phyloP scores from a whole-genome alignment of 768 basidiomycete species.

The Podaxis pistillaris region DNA sequence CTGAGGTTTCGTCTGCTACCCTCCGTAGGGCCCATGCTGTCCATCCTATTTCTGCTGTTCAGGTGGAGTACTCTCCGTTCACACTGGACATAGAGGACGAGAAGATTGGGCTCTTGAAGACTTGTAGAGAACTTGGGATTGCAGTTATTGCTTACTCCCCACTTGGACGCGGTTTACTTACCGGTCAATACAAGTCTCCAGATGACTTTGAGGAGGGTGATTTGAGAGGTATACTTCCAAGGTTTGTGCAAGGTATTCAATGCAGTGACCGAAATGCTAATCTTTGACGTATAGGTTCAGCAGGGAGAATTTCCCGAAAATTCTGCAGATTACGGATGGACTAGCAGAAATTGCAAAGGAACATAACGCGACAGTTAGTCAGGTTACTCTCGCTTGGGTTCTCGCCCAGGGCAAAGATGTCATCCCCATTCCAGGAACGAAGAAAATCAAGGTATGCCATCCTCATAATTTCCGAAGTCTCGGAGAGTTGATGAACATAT shows the following conservation, averaged over 20 bases:
- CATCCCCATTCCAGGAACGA: constrained; percentile 50
- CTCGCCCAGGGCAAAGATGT: constrained; percentile 46
- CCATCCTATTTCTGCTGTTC: constrained; percentile 48
- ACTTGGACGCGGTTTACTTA: constrained; percentile 51
- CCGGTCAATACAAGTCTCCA: constrained; percentile 38
- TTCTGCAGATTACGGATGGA: constrained; percentile 40
- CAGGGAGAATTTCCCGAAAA: constrained; percentile 46
- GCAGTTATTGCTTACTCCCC: constrained; percentile 52
- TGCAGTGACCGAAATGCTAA: neutral
- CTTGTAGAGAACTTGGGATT: constrained; percentile 48
- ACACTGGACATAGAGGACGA: constrained; percentile 45
- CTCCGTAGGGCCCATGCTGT: constrained; percentile 50
- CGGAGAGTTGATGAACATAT: neutral
- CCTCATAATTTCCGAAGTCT: neutral
- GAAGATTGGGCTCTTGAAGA: constrained; percentile 38
- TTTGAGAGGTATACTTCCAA: constrained; percentile 35
- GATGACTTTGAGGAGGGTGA: constrained; percentile 40
- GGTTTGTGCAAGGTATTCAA: constrained; percentile 26
- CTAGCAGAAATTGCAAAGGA: constrained; percentile 36
- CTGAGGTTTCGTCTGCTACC: constrained; percentile 44
- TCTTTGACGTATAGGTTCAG: constrained; percentile 14
- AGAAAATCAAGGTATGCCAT: constrained; percentile 30
- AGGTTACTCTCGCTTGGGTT: constrained; percentile 50
- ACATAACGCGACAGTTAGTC: constrained; percentile 41
- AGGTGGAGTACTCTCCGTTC: constrained; percentile 53